Conservation (phyloP, 495 filamentous ascomycete species). For the Aspergillus haitiensis region DNA sequence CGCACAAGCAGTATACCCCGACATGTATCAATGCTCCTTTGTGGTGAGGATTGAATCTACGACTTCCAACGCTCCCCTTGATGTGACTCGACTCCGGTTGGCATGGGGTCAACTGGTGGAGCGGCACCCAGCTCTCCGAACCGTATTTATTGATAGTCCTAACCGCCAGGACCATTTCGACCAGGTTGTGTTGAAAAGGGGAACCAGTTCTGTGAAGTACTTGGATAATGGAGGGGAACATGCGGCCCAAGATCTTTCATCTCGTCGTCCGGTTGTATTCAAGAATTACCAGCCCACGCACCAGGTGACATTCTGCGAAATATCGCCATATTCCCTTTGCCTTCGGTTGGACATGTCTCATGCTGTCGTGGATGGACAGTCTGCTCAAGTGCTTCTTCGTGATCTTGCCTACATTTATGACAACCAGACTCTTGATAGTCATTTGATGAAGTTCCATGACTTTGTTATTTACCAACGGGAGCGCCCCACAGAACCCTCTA, state of each 20-base stretch:
- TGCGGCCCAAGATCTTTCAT: constrained; percentile 4
- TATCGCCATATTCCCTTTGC: constrained; percentile 5
- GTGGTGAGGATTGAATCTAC: constrained; percentile 7
- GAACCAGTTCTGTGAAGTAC: background rate
- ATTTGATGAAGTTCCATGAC: constrained; percentile 7
- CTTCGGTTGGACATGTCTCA: constrained; percentile 16
- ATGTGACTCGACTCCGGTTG: background rate
- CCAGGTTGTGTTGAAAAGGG: constrained; percentile 11
- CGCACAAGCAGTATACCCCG: constrained; percentile 11
- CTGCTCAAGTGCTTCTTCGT: constrained; percentile 12
- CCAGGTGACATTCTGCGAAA: constrained; percentile 6
- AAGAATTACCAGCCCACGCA: constrained; percentile 14
- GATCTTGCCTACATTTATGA: constrained; percentile 12
- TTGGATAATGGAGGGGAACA: constrained; percentile 2
- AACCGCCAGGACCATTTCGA: constrained; percentile 10
- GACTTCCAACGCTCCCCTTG: background rate
- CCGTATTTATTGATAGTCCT: constrained; percentile 16
- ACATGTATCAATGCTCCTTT: constrained; percentile 12
- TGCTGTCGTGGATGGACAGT: constrained; percentile 15
- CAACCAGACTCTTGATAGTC: constrained; percentile 1
- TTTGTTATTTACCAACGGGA: constrained; percentile 13
- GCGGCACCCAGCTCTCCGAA: constrained; percentile 14
- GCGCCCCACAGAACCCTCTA: constrained; percentile 1
- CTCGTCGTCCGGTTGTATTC: constrained; percentile 9
- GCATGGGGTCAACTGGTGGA: constrained; percentile 11